A percentile compares a stretch with the other conserved stretches of the same genome.
phyloP scores from a whole-genome alignment of 768 basidiomycete genomes.

The Crepidotus variabilis region DNA sequence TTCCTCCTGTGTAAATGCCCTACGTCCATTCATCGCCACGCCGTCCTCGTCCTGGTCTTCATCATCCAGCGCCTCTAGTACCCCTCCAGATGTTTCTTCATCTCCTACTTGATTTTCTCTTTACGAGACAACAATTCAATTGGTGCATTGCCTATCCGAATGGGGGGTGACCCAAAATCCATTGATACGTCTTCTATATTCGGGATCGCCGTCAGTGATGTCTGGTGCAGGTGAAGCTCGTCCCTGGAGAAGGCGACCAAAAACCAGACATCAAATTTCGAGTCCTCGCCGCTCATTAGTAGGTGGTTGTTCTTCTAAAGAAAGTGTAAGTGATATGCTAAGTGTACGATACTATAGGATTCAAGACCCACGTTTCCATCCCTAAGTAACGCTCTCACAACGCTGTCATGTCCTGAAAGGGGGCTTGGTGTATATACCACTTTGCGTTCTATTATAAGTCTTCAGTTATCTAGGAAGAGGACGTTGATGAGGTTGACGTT shows the following conservation, averaged over 20 bases:
- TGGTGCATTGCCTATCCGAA: neutral
- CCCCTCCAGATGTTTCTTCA: neutral
- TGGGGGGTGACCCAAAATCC: too few species aligned
- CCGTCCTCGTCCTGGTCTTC: too few species aligned
- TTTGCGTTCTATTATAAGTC: too few species aligned
- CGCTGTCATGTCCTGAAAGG: conserved; percentile 51
- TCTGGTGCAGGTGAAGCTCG: too few species aligned
- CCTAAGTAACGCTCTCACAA: conserved; percentile 54
- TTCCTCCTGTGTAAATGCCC: too few species aligned
- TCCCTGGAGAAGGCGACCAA: conserved; percentile 8
- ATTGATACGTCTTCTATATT: too few species aligned
- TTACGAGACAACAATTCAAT: neutral
- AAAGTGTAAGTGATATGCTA: too few species aligned
- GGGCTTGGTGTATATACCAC: conserved; percentile 53
- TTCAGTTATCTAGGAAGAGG: conserved; percentile 24
- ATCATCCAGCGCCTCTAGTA: too few species aligned
- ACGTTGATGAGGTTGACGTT: too few species aligned
- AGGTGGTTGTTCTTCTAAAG: conserved; percentile 18
- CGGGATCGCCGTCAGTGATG: too few species aligned
- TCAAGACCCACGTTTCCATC: conserved; percentile 42
- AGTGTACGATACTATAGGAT: too few species aligned
- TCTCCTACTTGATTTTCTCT: neutral
- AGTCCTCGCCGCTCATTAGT: conserved; percentile 30
- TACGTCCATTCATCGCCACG: too few species aligned
- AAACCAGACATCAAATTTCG: conserved; percentile 24